Evolutionary conservation across 805 yeast species (phyloP), one percentile per base, ranked within the genome.

Genomic region (Starmerella scarabaei): DNA sequence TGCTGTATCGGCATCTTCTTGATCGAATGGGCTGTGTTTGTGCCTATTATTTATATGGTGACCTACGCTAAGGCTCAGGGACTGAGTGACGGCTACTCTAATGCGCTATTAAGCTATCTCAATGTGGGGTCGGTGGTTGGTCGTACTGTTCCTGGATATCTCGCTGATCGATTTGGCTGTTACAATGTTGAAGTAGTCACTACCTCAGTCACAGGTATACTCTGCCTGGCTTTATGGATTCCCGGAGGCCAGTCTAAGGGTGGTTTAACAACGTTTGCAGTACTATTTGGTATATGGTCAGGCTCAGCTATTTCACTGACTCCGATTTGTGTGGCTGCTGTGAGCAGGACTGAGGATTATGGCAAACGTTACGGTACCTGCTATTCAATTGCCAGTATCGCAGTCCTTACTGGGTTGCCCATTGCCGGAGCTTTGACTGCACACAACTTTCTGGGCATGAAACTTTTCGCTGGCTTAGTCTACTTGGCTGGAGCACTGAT

Each of bases 311-410:
- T 80, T 34, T 68, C 81, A 1, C 53, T 80, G 33, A 70, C 80
- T 0, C 88, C 91, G 0, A 76, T 74, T 1, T 80, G 88, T 47
- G 68, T 78, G 17, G 70, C 80, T 0, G 69, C 71, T 30, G 71
- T 80, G 20, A 72, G 77, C 15, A 67, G 66, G 11, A 74, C 77
- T 0, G 63, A 67, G 41, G 72, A 75, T 43, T 79, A 78, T 56
- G 86, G 86, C 16, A 74, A 72, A 47, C 61, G 80, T 18, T 80
- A 75, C 48, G 85, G 86, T 0, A 67, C 82, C 11, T 68, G 75
- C 43, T 78, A 75, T 55, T 73, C 73, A 27, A 43, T 63, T 23
- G 62, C 56, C 9, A 57, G 64, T 34, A 46, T 63, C 33, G 65
- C 61, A 3, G 55, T 55, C 1, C 56, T 63, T 21, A 60, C 61